Percentiles rank a stretch among this genome's conserved stretches.
phyloP scores from a whole-genome alignment of 768 basidiomycete species.

The Hygrocybe punicea region DNA sequence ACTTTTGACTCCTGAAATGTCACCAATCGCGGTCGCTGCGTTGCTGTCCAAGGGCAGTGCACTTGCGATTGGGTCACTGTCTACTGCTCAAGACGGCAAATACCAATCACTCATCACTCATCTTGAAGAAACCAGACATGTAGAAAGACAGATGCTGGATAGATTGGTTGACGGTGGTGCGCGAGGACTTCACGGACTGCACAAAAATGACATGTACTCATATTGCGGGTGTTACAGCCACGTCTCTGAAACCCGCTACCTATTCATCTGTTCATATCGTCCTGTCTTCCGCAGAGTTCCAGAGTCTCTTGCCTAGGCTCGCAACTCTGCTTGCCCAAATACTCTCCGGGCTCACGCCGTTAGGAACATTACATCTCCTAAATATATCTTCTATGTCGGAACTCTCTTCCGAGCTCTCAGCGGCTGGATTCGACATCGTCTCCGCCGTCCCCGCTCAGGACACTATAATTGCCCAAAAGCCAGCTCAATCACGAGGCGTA shows the following conservation, averaged over 20 bases:
- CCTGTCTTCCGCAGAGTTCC: conserved; percentile 64
- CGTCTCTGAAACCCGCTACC: conserved; percentile 46
- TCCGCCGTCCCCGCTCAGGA: conserved; percentile 39
- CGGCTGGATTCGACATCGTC: conserved; percentile 62
- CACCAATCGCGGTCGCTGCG: conserved; percentile 48
- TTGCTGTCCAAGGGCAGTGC: conserved; percentile 42
- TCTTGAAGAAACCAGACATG: conserved; percentile 50
- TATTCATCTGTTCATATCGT: conserved; percentile 68
- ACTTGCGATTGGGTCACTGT: conserved; percentile 73
- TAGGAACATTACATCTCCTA: conserved; percentile 67
- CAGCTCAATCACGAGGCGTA: conserved; percentile 42
- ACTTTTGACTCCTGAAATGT: conserved; percentile 51
- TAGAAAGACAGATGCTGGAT: conserved; percentile 81
- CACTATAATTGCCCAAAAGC: conserved; percentile 68
- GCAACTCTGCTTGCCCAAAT: conserved; percentile 58
- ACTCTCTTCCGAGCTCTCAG: conserved; percentile 57
- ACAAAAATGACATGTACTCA: background rate
- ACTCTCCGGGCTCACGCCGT: conserved; percentile 55
- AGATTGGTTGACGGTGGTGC: conserved; percentile 76
- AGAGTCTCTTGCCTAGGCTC: conserved; percentile 49
- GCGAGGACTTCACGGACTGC: conserved; percentile 15
- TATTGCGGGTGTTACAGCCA: conserved; percentile 46
- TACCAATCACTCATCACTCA: conserved; percentile 68
- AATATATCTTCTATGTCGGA: conserved; percentile 46
- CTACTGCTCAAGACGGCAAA: conserved; percentile 73